Evolutionary conservation across 495 filamentous ascomycete genomes (phyloP).

Genomic region (Stereocaulon alpinum): DNA sequence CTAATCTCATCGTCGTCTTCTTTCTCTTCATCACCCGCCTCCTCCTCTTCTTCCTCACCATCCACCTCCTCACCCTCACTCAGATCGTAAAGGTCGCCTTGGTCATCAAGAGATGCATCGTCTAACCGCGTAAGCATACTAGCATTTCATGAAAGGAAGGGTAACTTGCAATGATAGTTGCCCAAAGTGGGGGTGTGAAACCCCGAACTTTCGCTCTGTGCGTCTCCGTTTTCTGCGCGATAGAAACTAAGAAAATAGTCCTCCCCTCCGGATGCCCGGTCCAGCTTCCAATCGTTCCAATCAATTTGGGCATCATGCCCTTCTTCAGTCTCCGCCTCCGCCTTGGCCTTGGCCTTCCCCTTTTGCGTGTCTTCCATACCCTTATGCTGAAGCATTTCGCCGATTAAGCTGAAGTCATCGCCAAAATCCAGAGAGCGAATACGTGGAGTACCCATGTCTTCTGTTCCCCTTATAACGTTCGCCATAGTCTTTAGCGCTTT

Average conservation of each 20-base stretch:
- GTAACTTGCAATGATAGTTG: not conserved
- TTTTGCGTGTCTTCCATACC: not conserved
- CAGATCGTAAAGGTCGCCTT: too few relatives aligned
- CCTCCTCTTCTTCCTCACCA: not conserved
- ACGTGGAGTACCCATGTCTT: constrained; percentile 1
- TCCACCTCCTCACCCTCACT: too few relatives aligned
- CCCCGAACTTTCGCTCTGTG: not conserved
- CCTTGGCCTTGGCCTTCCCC: not conserved
- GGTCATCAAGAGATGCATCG: not conserved
- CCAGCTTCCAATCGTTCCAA: too few relatives aligned
- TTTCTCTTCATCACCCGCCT: not conserved
- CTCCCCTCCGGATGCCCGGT: too few relatives aligned
- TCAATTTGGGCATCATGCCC: too few relatives aligned
- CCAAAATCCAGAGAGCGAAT: constrained; percentile 6
- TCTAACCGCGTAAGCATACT: not conserved
- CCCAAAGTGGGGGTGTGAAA: not conserved
- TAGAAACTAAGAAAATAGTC: too few relatives aligned
- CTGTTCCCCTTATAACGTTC: not conserved
- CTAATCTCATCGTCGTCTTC: too few relatives aligned
- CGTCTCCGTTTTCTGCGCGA: not conserved
- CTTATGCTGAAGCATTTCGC: not conserved
- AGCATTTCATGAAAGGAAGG: not conserved
- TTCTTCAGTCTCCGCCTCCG: too few relatives aligned
- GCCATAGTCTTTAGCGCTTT: constrained; percentile 1
- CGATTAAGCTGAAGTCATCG: not conserved